Base-by-base conservation (phyloP, 2,329 filamentous ascomycete species). In the Colletotrichum endophyticum region DNA sequence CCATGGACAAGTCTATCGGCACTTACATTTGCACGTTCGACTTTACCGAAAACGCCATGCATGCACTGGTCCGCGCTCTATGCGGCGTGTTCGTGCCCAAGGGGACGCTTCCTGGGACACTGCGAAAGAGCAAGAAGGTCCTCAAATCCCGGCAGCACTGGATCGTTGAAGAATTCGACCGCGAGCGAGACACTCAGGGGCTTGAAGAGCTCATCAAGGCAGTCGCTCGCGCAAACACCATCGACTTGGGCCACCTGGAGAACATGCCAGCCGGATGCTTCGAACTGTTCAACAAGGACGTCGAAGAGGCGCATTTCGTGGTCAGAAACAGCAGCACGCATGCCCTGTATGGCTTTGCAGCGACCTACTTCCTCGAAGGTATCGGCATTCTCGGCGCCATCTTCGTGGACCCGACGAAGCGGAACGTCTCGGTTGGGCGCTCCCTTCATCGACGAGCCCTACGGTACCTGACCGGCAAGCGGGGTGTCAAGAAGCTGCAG, bases 21-120 rank as follows among this genome's bases (percentile, higher is more conserved):
- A 98, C 96, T 1, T 98, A 98, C 81, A 91, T 99, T 56, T 98
- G 96, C 87, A 98, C 96, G 0, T 98, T 98, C 84, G 96, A 98
- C 85, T 98, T 98, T 81, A 98, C 96, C 1, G 96, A 98, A 80
- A 96, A 95, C 9, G 96, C 96, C 22, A 92, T 98, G 86, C 93
- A 94, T 77, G 95, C 96, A 2, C 87, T 98, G 6, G 95, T 98
- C 22, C 93, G 95, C 75, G 94, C 95, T 1, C 86, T 98, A 0
- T 96, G 96, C 80, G 96, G 96, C 12, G 95, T 98, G 77, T 89
- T 90, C 70, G 84, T 86, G 12, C 91, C 92, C 0, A 87, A 87
- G 34, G 92, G 91, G 1, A 92, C 90, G 1, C 87, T 94, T 70
- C 92, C 92, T 0, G 92, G 96, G 2, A 96, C 95, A 0, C 91